Evolutionary conservation across 2,329 filamentous ascomycete species (phyloP).

Genomic region (Neoscytalidium dimidiatum): DNA sequence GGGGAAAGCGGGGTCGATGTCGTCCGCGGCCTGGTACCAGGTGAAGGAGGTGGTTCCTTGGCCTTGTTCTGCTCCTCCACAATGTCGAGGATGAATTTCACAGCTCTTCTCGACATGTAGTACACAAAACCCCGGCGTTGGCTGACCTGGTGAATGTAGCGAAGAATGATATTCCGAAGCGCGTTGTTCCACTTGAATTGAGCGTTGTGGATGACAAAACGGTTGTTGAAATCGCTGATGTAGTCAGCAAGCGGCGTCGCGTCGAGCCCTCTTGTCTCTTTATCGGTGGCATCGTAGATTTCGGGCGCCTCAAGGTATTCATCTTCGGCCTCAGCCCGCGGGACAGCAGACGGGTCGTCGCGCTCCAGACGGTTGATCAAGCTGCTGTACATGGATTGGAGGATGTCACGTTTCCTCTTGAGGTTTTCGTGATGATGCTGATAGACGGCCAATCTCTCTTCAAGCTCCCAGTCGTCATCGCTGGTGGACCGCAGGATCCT

Average conservation of each 20-base stretch:
- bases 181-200: constrained; percentile 99
- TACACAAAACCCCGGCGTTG: constrained; percentile 96
- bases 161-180: constrained; percentile 90
- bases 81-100: constrained; percentile 98
- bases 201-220: constrained; percentile 96
- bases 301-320: constrained; percentile 54
- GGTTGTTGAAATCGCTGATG: constrained; percentile 93
- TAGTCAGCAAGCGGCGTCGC: constrained; percentile 76
- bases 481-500: constrained; percentile 53
- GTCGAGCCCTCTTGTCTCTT: constrained; percentile 57
- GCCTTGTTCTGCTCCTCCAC: constrained; percentile 88
- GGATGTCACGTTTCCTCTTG: constrained; percentile 59
- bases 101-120: constrained; percentile 90
- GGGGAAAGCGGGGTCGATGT: constrained; percentile 32
- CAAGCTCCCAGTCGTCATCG: constrained; percentile 53
- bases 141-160: constrained; percentile 96
- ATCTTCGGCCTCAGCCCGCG: constrained; percentile 42
- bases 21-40: constrained; percentile 24
- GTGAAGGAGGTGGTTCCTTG: constrained; percentile 47
- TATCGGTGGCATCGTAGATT: constrained; percentile 50
- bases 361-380: constrained; percentile 58
- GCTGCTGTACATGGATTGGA: constrained; percentile 59
- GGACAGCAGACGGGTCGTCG: constrained; percentile 54
- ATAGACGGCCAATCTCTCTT: constrained; percentile 58
- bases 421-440: constrained; percentile 60